Base-by-base conservation (phyloP, 495 filamentous ascomycete genomes). In the Penicillium riverlandense region DNA sequence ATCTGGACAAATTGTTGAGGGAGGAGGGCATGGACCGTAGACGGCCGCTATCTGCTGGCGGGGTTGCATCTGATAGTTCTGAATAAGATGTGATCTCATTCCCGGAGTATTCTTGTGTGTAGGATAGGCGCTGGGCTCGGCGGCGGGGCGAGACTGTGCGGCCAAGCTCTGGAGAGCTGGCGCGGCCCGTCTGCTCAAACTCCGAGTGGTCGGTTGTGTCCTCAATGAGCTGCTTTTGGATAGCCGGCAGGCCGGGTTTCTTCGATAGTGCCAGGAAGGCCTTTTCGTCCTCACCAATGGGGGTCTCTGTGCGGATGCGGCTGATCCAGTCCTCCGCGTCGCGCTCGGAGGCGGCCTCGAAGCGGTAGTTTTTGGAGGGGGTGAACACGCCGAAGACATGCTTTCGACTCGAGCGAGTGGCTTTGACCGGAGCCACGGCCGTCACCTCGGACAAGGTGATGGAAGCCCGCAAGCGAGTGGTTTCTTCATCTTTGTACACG, bases 301-400 rank as follows among this genome's bases (percentile, higher is more conserved):
- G 82, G 7, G 86, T 87, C 46, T 91, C 82, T 42, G 71, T 68
- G 41, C 88, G 77, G 41, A 98, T 91, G 35, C 86, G 72, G 15
- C 84, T 75, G 10, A 95, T 85, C 92, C 92, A 98, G 50, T 86
- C 84, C 38, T 85, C 77, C 11, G 88, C 85, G 50, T 96, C 90
- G 45, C 82, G 75, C 33, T 79, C 75, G 4, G 72, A 83, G 27
- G 67, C 55, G 2, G 84, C 90, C 55, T 90, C 84, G 38, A 98
- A 84, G 45, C 95, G 89, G 65, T 85, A 95, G 65, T 95, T 96
- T 44, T 84, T 84, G 6, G 88, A 82, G 0, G 90, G 85, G 8
- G 90, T 90, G 59, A 96, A 98, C n/a, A 97, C 71, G 2, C 86
- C 92, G 60, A 97, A 96, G 34, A 95, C 78, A 53, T 95, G 77